Percentiles rank a stretch among this genome's conserved stretches.
These are phyloP conservation scores for Aurinia saxatilis DNA, from an alignment of 345 rosid genomes.

Conservation along the genomic window DNA sequence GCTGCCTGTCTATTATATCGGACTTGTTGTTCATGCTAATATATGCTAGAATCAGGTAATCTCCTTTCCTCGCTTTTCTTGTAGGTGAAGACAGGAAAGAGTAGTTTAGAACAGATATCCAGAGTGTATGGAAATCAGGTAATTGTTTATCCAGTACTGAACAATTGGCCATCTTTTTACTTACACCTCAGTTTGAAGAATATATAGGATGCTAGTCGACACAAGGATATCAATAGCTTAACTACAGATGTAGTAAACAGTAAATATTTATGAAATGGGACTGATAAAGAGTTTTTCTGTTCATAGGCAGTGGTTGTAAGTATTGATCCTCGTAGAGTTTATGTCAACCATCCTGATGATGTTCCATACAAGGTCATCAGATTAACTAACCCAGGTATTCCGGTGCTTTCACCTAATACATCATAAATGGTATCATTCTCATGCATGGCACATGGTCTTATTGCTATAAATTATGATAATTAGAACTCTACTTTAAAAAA, in stretches of 20 bases:
- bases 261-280: background rate
- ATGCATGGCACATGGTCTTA: background rate
- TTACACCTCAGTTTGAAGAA: background rate
- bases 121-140: slow-evolving; percentile 98
- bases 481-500: background rate
- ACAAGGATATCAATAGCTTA: background rate
- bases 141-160: slow-evolving; percentile 14
- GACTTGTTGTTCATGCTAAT: slow-evolving; percentile 7
- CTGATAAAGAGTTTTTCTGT: background rate
- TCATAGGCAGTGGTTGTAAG: slow-evolving; percentile 97
- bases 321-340: slow-evolving; percentile 91
- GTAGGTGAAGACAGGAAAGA: slow-evolving; percentile 79
- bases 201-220: background rate
- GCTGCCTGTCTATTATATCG: background rate
- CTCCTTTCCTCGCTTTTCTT: background rate
- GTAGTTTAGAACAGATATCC: slow-evolving; percentile 90
- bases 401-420: slow-evolving; percentile 1
- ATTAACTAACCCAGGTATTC: slow-evolving; percentile 64
- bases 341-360: slow-evolving; percentile 59
- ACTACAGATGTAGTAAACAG: slow-evolving; percentile 9
- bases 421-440: background rate
- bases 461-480: background rate
- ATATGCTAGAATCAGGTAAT: background rate
- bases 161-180: background rate
- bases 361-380: slow-evolving; percentile 59